These are phyloP conservation scores for Capniomyces stellatus DNA, from an alignment of 371 early-diverging fungal species.

Conservation along the genomic window DNA sequence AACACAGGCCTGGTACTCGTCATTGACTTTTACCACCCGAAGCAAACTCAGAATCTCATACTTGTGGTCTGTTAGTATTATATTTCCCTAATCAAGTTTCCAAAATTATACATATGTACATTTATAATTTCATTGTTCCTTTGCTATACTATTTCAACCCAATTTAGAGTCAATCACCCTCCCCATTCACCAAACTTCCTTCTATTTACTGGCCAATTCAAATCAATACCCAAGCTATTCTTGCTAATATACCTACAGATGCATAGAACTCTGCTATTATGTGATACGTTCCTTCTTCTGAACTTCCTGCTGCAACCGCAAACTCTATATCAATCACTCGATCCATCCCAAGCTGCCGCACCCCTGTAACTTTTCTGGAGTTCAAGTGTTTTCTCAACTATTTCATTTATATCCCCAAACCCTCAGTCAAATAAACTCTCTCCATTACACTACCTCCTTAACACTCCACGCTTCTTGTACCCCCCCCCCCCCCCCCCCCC, in stretches of 20 bases:
- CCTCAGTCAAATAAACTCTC: too few species aligned
- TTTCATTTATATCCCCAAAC: too few species aligned
- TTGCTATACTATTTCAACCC: too few species aligned
- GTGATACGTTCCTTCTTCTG: slow-evolving; percentile 54
- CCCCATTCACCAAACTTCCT: too few species aligned
- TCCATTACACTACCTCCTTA: too few species aligned
- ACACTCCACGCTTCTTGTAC: too few species aligned
- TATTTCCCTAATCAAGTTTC: slow-evolving; percentile 75
- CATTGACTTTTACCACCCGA: slow-evolving; percentile 49
- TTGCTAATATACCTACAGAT: slow-evolving; percentile 20
- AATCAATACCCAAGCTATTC: too few species aligned
- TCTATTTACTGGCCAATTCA: too few species aligned
- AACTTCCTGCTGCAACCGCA: slow-evolving; percentile 34
- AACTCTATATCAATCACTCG: slow-evolving; percentile 87
- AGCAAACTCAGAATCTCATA: slow-evolving; percentile 68
- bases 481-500: too few species aligned
- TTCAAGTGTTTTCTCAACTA: slow-evolving; percentile 77
- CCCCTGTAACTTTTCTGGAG: slow-evolving; percentile 54
- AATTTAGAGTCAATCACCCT: too few species aligned
- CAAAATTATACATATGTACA: too few species aligned
- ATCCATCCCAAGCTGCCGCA: slow-evolving; percentile 82
- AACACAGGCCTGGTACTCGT: background rate
- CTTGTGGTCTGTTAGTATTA: slow-evolving; percentile 81
- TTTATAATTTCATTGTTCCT: too few species aligned
- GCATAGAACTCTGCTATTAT: slow-evolving; percentile 90